phyloP scores from a whole-genome alignment of 495 filamentous ascomycete genomes.

The Xylaria bambusicola region DNA sequence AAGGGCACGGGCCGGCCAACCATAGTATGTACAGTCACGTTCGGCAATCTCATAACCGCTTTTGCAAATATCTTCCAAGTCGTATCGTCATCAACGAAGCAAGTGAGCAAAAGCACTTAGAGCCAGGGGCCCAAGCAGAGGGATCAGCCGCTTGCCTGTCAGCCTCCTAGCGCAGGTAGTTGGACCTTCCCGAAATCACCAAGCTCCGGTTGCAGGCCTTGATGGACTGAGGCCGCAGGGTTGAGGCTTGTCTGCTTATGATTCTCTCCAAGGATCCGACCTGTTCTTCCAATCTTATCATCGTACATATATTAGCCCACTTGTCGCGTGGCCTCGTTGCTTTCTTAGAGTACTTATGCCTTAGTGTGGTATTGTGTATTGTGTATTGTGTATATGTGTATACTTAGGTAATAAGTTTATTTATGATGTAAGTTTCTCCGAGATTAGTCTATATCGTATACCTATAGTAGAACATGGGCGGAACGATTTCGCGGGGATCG shows the following conservation, averaged over 20 bases:
- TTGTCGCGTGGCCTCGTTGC: conserved; percentile 10
- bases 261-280: conserved; percentile 2
- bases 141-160: conserved; percentile 17
- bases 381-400: not conserved
- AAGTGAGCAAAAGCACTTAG: not conserved
- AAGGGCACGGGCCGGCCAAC: no score
- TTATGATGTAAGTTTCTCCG: no score
- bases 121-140: conserved; percentile 1
- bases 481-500: not conserved
- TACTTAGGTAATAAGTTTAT: no score
- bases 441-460: no score
- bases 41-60: no score
- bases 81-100: conserved; percentile 13
- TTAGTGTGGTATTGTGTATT: not conserved
- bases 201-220: not conserved
- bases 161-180: conserved; percentile 3
- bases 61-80: conserved; percentile 3
- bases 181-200: conserved; percentile 18
- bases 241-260: not conserved
- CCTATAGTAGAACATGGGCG: not conserved
- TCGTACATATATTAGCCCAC: conserved; percentile 14
- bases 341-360: not conserved
- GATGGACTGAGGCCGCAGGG: conserved; percentile 5
- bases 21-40: no score
- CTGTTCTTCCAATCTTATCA: conserved; percentile 19